Conservation (phyloP, 2,329 filamentous ascomycete species). For the Fusarium sp. region DNA sequence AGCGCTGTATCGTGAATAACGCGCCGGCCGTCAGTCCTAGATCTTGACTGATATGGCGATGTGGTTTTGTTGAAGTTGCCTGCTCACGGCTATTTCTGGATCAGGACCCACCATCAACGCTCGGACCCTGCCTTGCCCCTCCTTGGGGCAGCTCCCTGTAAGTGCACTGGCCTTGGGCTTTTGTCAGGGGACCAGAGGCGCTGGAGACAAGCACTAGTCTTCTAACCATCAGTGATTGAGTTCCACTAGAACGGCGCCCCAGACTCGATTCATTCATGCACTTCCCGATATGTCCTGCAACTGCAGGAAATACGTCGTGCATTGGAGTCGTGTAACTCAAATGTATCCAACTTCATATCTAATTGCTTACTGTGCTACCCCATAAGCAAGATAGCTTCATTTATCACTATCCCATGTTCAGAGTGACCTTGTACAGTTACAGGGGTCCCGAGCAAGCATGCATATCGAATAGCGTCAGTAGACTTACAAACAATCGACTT, state of each 20-base stretch:
- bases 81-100: conserved; percentile 42
- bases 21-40: conserved; percentile 14
- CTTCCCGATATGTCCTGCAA: conserved; percentile 32
- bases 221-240: conserved; percentile 29
- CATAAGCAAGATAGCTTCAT: conserved; percentile 2
- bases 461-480: conserved; percentile 35
- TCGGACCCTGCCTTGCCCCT: conserved; percentile 33
- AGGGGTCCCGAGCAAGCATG: conserved; percentile 18
- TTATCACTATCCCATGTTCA: conserved; percentile 7
- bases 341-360: conserved; percentile 7
- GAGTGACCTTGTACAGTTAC: conserved; percentile 5
- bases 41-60: conserved; percentile 27
- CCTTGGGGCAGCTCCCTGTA: conserved; percentile 19
- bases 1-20: conserved; percentile 3
- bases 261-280: conserved; percentile 5
- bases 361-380: conserved; percentile 5
- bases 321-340: conserved; percentile 32
- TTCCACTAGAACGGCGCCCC: conserved; percentile 31
- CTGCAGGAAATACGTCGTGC: conserved; percentile 43
- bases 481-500: conserved; percentile 18
- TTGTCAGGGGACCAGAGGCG: conserved; percentile 24
- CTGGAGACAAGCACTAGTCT: conserved; percentile 26
- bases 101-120: conserved; percentile 32
- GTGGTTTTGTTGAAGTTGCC: conserved; percentile 31
- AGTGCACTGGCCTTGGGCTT: conserved; percentile 9